phyloP scores from a whole-genome alignment of 1,284 basidiomycete species.

The Irpex sp. region DNA sequence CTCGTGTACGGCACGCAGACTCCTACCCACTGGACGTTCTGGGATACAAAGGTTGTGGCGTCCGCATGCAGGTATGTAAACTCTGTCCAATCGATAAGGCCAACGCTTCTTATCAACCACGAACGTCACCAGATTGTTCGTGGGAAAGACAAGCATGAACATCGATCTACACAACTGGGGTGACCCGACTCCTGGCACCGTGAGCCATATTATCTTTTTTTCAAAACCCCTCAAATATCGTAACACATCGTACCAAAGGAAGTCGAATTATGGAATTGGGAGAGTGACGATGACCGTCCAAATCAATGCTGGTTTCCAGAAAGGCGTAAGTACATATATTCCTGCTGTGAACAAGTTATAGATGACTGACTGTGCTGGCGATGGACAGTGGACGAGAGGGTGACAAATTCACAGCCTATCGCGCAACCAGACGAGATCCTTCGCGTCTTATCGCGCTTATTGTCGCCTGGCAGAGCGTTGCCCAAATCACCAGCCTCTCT shows the following conservation, averaged over 20 bases:
- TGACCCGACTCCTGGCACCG: neutral
- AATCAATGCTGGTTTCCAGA: neutral
- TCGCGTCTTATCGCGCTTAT: too few species aligned
- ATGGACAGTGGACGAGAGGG: neutral
- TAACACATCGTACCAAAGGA: neutral
- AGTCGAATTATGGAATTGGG: neutral
- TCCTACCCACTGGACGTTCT: neutral
- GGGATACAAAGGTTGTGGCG: neutral
- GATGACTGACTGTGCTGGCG: too few species aligned
- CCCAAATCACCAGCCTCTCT: too few species aligned
- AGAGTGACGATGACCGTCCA: neutral
- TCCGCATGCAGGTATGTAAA: neutral
- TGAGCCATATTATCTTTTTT: neutral
- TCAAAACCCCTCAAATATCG: neutral
- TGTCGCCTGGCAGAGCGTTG: too few species aligned
- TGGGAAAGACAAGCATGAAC: neutral
- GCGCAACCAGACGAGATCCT: too few species aligned
- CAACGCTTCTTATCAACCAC: neutral
- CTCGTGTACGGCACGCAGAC: neutral
- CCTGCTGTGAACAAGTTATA: neutral
- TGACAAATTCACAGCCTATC: too few species aligned
- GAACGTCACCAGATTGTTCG: neutral
- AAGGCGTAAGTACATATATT: neutral
- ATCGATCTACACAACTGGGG: neutral
- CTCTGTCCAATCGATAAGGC: neutral